Evolutionary conservation across 2,329 filamentous ascomycete genomes (phyloP).

Genomic region (Aspergillus unguis): DNA sequence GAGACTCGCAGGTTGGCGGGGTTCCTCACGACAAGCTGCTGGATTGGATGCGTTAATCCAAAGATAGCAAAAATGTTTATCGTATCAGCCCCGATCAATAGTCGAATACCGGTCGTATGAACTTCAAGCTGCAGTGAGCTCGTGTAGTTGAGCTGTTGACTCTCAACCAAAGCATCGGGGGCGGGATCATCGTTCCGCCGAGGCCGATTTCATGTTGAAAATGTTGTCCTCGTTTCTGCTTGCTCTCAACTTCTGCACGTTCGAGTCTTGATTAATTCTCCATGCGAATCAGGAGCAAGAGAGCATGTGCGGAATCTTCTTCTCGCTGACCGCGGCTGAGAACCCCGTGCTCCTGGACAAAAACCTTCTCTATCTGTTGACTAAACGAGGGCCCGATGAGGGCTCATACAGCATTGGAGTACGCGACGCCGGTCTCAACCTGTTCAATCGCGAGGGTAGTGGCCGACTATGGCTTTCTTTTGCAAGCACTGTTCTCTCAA

Average conservation of each 20-base stretch:
- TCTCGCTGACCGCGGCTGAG: conserved; percentile 42
- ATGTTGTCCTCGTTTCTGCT: conserved; percentile 2
- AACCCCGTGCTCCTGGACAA: conserved; percentile 29
- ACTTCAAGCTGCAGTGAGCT: conserved; percentile 2
- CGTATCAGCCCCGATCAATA: background rate
- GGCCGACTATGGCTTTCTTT: conserved; percentile 55
- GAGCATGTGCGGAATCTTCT: conserved; percentile 53
- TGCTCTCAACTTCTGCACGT: background rate
- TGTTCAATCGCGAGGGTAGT: conserved; percentile 16
- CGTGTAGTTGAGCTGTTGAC: conserved; percentile 6
- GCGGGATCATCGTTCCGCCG: conserved; percentile 37
- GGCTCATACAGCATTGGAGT: conserved; percentile 21
- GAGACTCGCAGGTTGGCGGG: conserved; percentile 2
- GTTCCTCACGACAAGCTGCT: background rate
- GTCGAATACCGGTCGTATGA: background rate
- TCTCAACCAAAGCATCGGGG: conserved; percentile 38
- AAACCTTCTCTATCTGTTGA: conserved; percentile 34
- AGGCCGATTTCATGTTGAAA: conserved; percentile 15
- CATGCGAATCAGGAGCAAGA: conserved; percentile 3
- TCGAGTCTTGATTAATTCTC: background rate
- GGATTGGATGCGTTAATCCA: too few relatives aligned
- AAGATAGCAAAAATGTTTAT: too few relatives aligned
- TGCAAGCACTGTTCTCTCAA: conserved; percentile 80
- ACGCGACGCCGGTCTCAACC: conserved; percentile 17
- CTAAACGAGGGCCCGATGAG: conserved; percentile 45